phyloP scores from a whole-genome alignment of 116 monocot species.

The Iris pallida region DNA sequence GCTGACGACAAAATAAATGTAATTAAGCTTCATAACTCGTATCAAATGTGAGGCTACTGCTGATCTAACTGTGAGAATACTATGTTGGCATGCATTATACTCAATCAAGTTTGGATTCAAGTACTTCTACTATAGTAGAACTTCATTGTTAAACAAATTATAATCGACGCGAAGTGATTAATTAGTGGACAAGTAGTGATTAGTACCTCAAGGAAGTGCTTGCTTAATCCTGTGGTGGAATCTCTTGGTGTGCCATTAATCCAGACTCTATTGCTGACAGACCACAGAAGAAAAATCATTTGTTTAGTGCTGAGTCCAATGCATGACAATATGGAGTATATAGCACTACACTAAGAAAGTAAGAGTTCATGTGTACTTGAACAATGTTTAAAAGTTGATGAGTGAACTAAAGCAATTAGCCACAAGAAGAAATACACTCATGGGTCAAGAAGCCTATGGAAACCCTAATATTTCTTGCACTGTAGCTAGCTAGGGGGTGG shows the following conservation, averaged over 20 bases:
- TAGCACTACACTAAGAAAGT: too few relatives aligned
- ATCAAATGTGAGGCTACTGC: too few relatives aligned
- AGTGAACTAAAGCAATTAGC: conserved; percentile 6
- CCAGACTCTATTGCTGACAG: conserved; percentile 46
- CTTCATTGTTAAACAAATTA: too few relatives aligned
- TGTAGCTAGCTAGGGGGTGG: neutral
- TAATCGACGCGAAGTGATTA: too few relatives aligned
- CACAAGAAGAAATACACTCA: neutral
- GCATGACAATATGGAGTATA: too few relatives aligned
- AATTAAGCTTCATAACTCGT: too few relatives aligned
- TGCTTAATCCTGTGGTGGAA: conserved; percentile 29
- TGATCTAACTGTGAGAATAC: too few relatives aligned
- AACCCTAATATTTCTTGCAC: neutral
- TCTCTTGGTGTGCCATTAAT: conserved; percentile 39
- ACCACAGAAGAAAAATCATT: neutral
- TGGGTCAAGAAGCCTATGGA: neutral
- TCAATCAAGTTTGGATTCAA: neutral
- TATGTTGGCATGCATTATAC: too few relatives aligned
- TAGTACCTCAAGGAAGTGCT: conserved; percentile 47
- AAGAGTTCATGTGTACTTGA: too few relatives aligned
- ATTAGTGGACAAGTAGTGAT: neutral
- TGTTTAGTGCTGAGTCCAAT: conserved; percentile 9
- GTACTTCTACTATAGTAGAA: too few relatives aligned
- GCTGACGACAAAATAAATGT: too few relatives aligned
- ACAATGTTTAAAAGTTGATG: neutral